Evolutionary conservation across 768 basidiomycete genomes (phyloP).

Genomic region (Boletus rufocinnamomeus): DNA sequence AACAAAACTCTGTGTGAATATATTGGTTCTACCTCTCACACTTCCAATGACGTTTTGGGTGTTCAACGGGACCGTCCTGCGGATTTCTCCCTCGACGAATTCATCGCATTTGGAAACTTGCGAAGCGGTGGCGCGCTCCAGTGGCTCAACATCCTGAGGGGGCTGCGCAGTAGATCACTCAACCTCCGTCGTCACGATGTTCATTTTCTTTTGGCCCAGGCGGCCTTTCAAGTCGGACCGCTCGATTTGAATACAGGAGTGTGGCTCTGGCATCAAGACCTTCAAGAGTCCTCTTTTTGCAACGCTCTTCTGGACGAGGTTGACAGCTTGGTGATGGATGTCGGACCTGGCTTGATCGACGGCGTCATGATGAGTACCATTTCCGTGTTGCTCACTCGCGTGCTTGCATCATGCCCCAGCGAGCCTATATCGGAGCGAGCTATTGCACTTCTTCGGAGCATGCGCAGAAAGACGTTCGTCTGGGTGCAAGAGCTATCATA

Average conservation of each 20-base stretch:
- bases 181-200: neutral
- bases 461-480: neutral
- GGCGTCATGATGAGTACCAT: slow-evolving; percentile 30
- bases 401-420: neutral
- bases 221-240: slow-evolving; percentile 15
- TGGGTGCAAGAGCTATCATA: neutral
- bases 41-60: neutral
- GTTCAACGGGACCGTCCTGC: neutral
- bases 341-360: slow-evolving; percentile 20
- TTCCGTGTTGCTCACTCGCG: slow-evolving; percentile 24
- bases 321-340: neutral
- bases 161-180: neutral
- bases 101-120: neutral
- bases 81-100: neutral
- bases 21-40: neutral
- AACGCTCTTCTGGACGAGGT: neutral
- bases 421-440: neutral
- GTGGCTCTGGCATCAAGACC: neutral
- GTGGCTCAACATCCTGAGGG: neutral
- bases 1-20: neutral
- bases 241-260: slow-evolving; percentile 14
- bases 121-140: neutral
- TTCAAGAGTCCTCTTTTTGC: neutral
- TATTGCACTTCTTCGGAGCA: neutral
- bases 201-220: neutral